Evolutionary conservation across 495 filamentous ascomycete genomes (phyloP).

Genomic region (Trichoderma parareesei): DNA sequence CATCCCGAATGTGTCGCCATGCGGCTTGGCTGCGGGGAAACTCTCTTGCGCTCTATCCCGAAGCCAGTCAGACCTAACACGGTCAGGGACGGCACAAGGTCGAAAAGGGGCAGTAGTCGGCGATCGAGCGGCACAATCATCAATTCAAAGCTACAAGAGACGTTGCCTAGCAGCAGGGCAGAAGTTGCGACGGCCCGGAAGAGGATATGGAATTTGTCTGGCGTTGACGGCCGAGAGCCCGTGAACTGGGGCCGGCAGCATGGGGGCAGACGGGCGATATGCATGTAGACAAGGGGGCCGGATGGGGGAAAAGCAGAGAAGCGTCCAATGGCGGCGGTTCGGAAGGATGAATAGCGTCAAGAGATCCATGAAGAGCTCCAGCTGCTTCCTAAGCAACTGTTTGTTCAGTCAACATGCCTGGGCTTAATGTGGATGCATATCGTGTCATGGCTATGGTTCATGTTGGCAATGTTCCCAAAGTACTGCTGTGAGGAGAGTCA

Average conservation of each 20-base stretch:
- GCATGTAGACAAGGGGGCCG: neutral
- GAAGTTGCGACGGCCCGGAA: neutral
- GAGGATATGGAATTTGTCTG: neutral
- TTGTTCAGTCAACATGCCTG: no score
- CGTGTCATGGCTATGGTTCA: neutral
- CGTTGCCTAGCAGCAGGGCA: neutral
- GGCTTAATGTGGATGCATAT: no score
- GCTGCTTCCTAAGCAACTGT: no score
- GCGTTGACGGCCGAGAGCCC: neutral
- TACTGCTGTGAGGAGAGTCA: neutral
- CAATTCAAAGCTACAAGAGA: neutral
- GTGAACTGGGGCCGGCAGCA: neutral
- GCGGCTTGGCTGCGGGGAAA: neutral
- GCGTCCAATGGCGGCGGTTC: neutral
- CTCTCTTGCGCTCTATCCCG: no score
- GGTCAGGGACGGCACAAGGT: neutral
- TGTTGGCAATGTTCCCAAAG: neutral
- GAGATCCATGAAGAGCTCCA: neutral
- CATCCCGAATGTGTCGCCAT: neutral
- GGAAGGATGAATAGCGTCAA: neutral
- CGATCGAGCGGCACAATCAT: neutral
- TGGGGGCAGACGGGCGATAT: no score
- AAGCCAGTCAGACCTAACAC: neutral
- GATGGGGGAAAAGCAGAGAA: neutral
- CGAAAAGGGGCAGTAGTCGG: neutral